phyloP scores from a whole-genome alignment of 176 grass and related monocot species.

The Cenchrus purpureus region DNA sequence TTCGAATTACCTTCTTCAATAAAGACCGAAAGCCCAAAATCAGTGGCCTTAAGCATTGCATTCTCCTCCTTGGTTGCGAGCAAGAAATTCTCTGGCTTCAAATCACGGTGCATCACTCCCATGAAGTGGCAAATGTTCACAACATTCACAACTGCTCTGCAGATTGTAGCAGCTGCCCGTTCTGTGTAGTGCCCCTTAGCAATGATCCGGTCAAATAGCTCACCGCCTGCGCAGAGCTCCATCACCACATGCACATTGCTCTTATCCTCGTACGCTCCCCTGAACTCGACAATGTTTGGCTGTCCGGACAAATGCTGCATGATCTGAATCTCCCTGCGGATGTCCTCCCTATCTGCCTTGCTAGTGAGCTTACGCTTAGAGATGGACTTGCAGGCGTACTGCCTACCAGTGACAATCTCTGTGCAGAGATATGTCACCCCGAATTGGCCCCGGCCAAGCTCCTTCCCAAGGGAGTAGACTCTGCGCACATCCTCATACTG shows the following conservation, averaged over 20 bases:
- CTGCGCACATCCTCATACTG: constrained; percentile 67
- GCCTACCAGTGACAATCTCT: constrained; percentile 69
- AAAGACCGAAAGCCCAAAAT: constrained; percentile 97
- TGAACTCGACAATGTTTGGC: constrained; percentile 92
- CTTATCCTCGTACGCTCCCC: constrained; percentile 86
- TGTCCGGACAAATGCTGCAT: constrained; percentile 98
- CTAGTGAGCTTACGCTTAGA: constrained; percentile 91
- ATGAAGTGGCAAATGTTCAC: constrained; percentile 97
- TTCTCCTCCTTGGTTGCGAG: constrained; percentile 88
- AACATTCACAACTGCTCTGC: constrained; percentile 91
- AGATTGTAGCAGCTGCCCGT: constrained; percentile 79
- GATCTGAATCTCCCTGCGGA: constrained; percentile 92
- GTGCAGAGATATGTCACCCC: constrained; percentile 97
- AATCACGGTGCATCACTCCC: constrained; percentile 97
- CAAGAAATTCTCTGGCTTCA: constrained; percentile 98
- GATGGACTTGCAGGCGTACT: constrained; percentile 96
- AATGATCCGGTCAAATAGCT: constrained; percentile 94
- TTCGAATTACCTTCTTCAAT: constrained; percentile 86
- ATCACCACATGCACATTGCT: constrained; percentile 89
- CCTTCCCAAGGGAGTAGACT: constrained; percentile 78
- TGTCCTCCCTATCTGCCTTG: constrained; percentile 86
- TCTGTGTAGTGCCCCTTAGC: constrained; percentile 95
- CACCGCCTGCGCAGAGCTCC: constrained; percentile 94
- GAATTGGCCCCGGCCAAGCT: constrained; percentile 96
- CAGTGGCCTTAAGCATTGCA: constrained; percentile 95